A percentile compares a stretch with the other conserved stretches of the same genome.
Evolutionary conservation across 2,329 filamentous ascomycete species (phyloP).

Genomic region (Alternaria atra): DNA sequence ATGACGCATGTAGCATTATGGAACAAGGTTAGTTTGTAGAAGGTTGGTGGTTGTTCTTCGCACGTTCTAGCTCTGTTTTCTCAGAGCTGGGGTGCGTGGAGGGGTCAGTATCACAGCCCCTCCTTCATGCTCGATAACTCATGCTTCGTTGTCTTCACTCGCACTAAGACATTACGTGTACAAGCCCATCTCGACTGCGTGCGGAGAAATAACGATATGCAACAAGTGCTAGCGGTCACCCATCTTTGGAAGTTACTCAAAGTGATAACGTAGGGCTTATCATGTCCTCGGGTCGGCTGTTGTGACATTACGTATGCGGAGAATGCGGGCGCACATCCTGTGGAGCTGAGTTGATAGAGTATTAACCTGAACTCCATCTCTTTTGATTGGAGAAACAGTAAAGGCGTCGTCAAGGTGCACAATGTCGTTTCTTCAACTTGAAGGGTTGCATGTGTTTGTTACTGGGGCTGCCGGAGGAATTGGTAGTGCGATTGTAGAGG

Average conservation of each 20-base stretch:
- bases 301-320: constrained; percentile 10
- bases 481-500: constrained; percentile 59
- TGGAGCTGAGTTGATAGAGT: constrained; percentile 2
- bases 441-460: constrained; percentile 63
- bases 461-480: constrained; percentile 64
- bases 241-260: constrained; percentile 7
- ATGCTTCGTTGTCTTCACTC: neutral
- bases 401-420: neutral
- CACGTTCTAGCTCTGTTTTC: neutral
- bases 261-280: constrained; percentile 19
- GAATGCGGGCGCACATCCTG: constrained; percentile 6
- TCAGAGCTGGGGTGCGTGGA: neutral
- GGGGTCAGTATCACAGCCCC: neutral
- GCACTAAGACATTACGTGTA: neutral
- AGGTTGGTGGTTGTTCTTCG: neutral
- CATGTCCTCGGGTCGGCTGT: constrained; percentile 7
- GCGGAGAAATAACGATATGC: neutral
- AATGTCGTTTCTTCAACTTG: constrained; percentile 59
- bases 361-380: neutral
- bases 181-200: neutral
- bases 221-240: constrained; percentile 5
- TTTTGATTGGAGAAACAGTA: neutral
- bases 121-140: neutral
- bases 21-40: neutral
- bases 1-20: neutral